phyloP scores from a whole-genome alignment of 345 rosid genomes.

The Mallotus nudiflorus region DNA sequence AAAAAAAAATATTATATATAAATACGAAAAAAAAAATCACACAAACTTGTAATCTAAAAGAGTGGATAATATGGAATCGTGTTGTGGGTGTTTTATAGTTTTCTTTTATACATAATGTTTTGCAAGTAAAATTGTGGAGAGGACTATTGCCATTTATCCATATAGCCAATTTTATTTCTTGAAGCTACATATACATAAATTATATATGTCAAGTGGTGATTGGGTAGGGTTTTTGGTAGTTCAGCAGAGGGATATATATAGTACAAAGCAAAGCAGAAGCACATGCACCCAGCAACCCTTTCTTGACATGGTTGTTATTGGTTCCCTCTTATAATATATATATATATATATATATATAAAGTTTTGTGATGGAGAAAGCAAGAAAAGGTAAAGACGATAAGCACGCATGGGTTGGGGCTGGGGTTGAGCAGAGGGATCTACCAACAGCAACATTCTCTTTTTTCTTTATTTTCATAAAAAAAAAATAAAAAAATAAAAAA shows the following conservation, averaged over 20 bases:
- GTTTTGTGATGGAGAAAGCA: neutral
- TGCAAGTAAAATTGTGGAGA: neutral
- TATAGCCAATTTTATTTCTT: too few relatives aligned
- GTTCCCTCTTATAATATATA: neutral
- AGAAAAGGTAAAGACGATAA: constrained; percentile 53
- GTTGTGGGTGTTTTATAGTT: too few relatives aligned
- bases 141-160: constrained; percentile 20
- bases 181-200: too few relatives aligned
- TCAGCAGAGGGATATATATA: too few relatives aligned
- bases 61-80: too few relatives aligned
- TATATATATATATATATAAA: neutral
- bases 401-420: constrained; percentile 68
- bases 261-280: constrained; percentile 3
- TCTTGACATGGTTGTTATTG: constrained; percentile 15
- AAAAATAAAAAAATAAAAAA: too few relatives aligned
- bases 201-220: neutral
- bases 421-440: too few relatives aligned
- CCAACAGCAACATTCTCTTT: constrained; percentile 28
- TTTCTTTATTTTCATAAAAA: too few relatives aligned
- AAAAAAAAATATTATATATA: constrained; percentile 26
- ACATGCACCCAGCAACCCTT: neutral
- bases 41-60: too few relatives aligned
- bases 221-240: constrained; percentile 31
- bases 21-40: too few relatives aligned
- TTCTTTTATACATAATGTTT: too few relatives aligned